Evolutionary conservation across 306 rosid genomes (phyloP), one percentile per base, ranked within the genome.

Genomic region (Castanea crenata): DNA sequence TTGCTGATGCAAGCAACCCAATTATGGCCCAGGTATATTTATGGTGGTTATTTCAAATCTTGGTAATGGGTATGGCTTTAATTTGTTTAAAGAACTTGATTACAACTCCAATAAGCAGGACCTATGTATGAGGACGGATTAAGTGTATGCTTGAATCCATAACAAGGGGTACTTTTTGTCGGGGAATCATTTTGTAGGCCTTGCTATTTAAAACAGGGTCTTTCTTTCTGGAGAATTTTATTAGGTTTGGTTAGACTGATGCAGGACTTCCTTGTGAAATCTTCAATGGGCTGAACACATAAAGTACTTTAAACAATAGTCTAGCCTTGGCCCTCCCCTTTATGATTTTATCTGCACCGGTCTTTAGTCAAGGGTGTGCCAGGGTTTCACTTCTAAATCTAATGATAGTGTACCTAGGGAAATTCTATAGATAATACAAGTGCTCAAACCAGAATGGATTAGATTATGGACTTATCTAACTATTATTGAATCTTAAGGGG

Each of bases 1-100:
- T 96, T 80, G 94, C 97, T 0, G 99, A 95, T 86, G 93, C 96
- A 15, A 95, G 99, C 90, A 95, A 95, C 79, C 99, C 99, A 70
- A 93, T 95, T 49, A 91, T 95, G 98, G 99, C 99, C 56, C 99
- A 95, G 97, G 98, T 93, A 69, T 29, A 63, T 81, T 44, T 81
- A 79, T 67, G 38, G 18, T n/a, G 23, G 55, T 52, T 46, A 1
- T 55, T 52, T 49, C 29, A 20, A 69, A 67, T 62, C 19, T 63
- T 9, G 2, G n/a, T 63, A 20, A 62, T 13, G 3, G n/a, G 29
- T 8, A 20, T 13, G 55, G 70, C 19, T 25, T 71, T 5, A 35
- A 2, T 63, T 63, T 63, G 69, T 35, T 68, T 25, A 16, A 19
- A 31, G 52, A 35, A 68, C 27, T 20, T 34, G 52, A n/a, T 68